A percentile compares a stretch with the other conserved stretches of the same genome.
phyloP scores from a whole-genome alignment of 1,139 yeast species.

The Pichia sp. region DNA sequence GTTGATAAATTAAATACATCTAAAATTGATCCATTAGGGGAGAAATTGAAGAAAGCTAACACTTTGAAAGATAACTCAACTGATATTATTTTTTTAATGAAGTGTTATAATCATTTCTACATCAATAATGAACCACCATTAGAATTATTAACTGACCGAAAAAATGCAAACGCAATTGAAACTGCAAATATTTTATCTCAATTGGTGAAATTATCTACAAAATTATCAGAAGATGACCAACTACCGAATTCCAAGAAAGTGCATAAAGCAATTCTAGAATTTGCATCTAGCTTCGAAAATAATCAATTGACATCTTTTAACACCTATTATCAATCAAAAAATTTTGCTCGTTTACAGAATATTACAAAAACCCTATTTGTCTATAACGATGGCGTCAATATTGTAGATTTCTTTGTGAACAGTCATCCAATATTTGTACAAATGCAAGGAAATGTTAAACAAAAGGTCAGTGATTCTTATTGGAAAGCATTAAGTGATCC shows the following conservation, averaged over 20 bases:
- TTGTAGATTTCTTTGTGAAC: slow-evolving; percentile 75
- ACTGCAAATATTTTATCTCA: slow-evolving; percentile 63
- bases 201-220: slow-evolving; percentile 58
- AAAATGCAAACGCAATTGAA: slow-evolving; percentile 43
- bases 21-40: slow-evolving; percentile 70
- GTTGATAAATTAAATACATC: slow-evolving; percentile 50
- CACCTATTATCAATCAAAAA: slow-evolving; percentile 48
- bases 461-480: slow-evolving; percentile 25
- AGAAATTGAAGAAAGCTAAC: slow-evolving; percentile 66
- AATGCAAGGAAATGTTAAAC: slow-evolving; percentile 34
- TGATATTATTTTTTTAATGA: slow-evolving; percentile 66
- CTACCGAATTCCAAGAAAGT: slow-evolving; percentile 45
- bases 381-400: slow-evolving; percentile 80
- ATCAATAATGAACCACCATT: slow-evolving; percentile 50
- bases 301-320: slow-evolving; percentile 54
- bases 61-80: slow-evolving; percentile 68
- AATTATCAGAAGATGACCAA: slow-evolving; percentile 44
- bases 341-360: slow-evolving; percentile 67
- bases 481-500: slow-evolving; percentile 48
- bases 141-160: slow-evolving; percentile 42
- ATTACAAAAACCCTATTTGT: slow-evolving; percentile 73
- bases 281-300: slow-evolving; percentile 71
- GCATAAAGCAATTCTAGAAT: slow-evolving; percentile 55
- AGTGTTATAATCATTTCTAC: slow-evolving; percentile 72
- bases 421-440: slow-evolving; percentile 68